Conservation (phyloP, 441 rosid species). For the Breynia disticha region DNA sequence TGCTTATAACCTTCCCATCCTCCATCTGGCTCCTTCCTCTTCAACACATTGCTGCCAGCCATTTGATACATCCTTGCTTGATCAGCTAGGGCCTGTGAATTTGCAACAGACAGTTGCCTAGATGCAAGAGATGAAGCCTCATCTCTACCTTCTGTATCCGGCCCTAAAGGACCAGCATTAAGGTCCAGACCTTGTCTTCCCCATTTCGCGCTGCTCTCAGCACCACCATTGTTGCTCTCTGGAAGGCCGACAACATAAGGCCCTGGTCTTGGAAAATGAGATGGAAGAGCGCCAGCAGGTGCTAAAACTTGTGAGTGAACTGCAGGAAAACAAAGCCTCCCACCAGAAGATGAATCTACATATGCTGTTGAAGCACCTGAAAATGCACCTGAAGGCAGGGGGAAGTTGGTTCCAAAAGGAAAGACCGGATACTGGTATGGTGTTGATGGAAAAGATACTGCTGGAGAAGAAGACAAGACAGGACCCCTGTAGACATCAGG, state of each 20-base stretch:
- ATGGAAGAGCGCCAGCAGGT: slow-evolving; percentile 24
- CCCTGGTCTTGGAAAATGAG: slow-evolving; percentile 29
- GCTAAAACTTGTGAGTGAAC: slow-evolving; percentile 27
- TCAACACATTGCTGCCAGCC: slow-evolving; percentile 19
- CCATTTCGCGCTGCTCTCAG: slow-evolving; percentile 30
- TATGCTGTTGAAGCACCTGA: slow-evolving; percentile 30
- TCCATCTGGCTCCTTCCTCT: slow-evolving; percentile 44
- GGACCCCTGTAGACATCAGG: slow-evolving; percentile 28
- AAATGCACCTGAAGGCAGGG: slow-evolving; percentile 24
- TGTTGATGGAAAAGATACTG: slow-evolving; percentile 27
- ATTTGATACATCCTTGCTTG: slow-evolving; percentile 27
- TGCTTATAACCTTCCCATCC: slow-evolving; percentile 39
- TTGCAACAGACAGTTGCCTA: slow-evolving; percentile 25
- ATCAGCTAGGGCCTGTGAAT: slow-evolving; percentile 21
- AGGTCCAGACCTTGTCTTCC: slow-evolving; percentile 33
- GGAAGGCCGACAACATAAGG: slow-evolving; percentile 23
- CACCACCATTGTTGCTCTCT: slow-evolving; percentile 10
- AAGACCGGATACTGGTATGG: slow-evolving; percentile 34
- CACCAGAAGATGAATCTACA: slow-evolving; percentile 29
- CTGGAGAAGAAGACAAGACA: slow-evolving; percentile 33
- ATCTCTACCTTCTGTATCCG: slow-evolving; percentile 28
- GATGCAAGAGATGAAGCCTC: slow-evolving; percentile 17
- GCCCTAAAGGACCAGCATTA: slow-evolving; percentile 35
- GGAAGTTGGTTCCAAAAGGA: slow-evolving; percentile 30
- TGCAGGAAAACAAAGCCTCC: slow-evolving; percentile 31